phyloP scores from a whole-genome alignment of 75 land plant species.

The Chamaecyparis obtusa region DNA sequence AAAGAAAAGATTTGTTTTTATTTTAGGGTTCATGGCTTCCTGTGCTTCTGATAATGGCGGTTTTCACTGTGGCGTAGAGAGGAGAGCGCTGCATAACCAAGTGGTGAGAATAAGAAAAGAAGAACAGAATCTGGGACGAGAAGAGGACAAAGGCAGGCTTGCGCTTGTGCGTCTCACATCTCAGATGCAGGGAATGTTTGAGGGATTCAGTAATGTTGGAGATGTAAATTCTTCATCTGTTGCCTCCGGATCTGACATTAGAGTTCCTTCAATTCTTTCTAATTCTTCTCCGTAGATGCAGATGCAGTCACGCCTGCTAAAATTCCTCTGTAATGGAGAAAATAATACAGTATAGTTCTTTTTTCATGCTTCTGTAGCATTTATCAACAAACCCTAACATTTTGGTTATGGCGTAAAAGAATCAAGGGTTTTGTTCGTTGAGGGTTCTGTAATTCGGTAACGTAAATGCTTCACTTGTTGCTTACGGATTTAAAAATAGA shows the following conservation, averaged over 20 bases:
- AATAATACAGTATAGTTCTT: no score
- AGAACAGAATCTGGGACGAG: background rate
- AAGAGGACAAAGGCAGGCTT: background rate
- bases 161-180: background rate
- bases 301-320: background rate
- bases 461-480: no score
- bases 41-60: background rate
- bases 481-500: no score
- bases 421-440: no score
- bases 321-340: no score
- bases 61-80: background rate
- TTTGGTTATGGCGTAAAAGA: no score
- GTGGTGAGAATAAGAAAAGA: background rate
- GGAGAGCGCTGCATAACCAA: background rate
- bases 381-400: no score
- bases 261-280: background rate
- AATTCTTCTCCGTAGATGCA: background rate
- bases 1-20: background rate
- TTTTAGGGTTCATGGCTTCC: background rate
- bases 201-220: background rate
- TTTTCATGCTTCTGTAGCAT: no score
- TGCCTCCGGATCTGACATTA: background rate
- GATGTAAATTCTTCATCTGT: background rate
- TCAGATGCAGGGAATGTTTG: background rate
- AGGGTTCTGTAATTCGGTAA: no score